These are phyloP conservation scores for Penicillium argentinense DNA, from an alignment of 495 filamentous ascomycete species.

Conservation along the genomic window DNA sequence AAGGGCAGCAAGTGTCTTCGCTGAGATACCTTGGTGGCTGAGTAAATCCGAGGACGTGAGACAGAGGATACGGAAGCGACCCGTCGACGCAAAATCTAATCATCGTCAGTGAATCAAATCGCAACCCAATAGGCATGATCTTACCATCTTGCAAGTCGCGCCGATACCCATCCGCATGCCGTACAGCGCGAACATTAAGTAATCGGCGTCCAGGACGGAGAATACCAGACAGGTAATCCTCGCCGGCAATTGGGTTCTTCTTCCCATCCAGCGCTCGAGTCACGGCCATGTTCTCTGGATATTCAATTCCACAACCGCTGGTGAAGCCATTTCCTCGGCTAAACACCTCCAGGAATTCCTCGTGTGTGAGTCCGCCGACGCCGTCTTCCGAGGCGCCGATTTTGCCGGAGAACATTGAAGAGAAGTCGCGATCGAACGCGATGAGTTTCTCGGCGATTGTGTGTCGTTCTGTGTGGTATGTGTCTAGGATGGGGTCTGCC, in stretches of 20 bases:
- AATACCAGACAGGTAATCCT: slow-evolving; percentile 46
- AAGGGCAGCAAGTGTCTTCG: slow-evolving; percentile 33
- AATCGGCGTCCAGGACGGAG: slow-evolving; percentile 32
- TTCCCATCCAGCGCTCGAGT: slow-evolving; percentile 19
- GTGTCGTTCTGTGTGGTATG: slow-evolving; percentile 69
- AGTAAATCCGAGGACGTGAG: slow-evolving; percentile 40
- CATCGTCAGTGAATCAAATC: background rate
- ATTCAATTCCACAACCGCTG: slow-evolving; percentile 48
- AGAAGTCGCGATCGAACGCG: slow-evolving; percentile 65
- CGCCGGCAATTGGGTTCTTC: slow-evolving; percentile 34
- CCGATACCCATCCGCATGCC: slow-evolving; percentile 47
- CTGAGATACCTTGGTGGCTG: slow-evolving; percentile 25
- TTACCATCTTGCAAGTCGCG: slow-evolving; percentile 51
- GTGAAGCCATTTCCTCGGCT: slow-evolving; percentile 48
- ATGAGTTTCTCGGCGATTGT: slow-evolving; percentile 72
- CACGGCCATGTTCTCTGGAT: slow-evolving; percentile 41
- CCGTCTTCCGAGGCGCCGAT: slow-evolving; percentile 38
- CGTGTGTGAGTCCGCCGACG: slow-evolving; percentile 42
- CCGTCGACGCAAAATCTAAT: slow-evolving; percentile 41
- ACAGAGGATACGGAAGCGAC: slow-evolving; percentile 48
- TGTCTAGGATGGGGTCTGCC: slow-evolving; percentile 57
- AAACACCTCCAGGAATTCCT: slow-evolving; percentile 53
- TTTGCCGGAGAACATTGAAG: slow-evolving; percentile 49
- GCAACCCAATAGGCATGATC: background rate
- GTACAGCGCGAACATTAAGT: slow-evolving; percentile 35